Base-by-base conservation (phyloP, 352 stramenopile genomes). In the Globisporangium uncinulatum region DNA sequence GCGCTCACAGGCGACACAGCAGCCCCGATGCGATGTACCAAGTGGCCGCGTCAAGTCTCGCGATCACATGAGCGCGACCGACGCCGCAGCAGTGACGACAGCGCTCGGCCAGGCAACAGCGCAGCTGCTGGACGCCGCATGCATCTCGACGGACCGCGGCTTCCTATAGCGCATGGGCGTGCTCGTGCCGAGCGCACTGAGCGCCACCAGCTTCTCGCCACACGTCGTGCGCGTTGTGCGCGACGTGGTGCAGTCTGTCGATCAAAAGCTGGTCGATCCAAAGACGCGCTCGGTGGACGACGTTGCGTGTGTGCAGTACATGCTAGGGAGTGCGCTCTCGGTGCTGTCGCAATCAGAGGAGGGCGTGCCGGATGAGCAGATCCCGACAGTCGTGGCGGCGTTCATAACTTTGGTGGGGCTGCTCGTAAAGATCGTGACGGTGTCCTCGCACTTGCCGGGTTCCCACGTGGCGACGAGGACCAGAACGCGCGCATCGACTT, bases 401-500 rank as follows among this genome's bases (percentile, higher is more conserved):
- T 80, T 59, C 45, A 44, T 56, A 24, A 67, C 58, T 14, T 74
- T 79, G 62, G 43, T 44, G 42, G 13, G 51, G 20, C 21, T 72
- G 43, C 50, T 85, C 31, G 51, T 60, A 34, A 51, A 3, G n/a
- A 67, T 60, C 32, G 54, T 74, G 3, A 51, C 65, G 21, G 56
- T 67, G 19, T 62, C 65, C 11, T 79, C 70, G 6, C 61, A 69
- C 17, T 80, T 82, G 29, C 56, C 10, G 43, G 46, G 17, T 76
- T 75, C 39, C 66, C 72, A 15, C 68, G 65, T 59, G 71, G 63
- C 48, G 72, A 82, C 39, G 31, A 68, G 31, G 67, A 70, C 51
- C 70, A 79, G 54, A 82, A 74, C 36, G 61, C 73, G 2, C 57
- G 67, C 21, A 52, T 82, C 37, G 59, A 67, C 36, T 45, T 80